A percentile compares a stretch with the other conserved stretches of the same genome.
These are phyloP conservation scores for Aspergillus oerlinghausenensis DNA, from an alignment of 2,329 filamentous ascomycete species.

Conservation along the genomic window DNA sequence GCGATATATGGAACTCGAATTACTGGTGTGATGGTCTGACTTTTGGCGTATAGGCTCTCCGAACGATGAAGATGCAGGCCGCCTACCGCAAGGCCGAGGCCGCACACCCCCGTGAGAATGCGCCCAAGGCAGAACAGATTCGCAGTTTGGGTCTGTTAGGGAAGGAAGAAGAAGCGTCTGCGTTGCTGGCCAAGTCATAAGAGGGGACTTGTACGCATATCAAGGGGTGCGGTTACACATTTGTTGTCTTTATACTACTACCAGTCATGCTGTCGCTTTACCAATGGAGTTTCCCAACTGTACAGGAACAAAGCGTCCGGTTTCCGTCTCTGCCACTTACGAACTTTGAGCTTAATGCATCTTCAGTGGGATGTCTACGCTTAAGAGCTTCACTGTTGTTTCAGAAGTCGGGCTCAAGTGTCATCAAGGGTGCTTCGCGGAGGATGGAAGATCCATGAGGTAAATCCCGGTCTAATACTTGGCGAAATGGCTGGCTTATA, in stretches of 20 bases:
- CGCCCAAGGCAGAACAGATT: conserved; percentile 80
- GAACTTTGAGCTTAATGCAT: background rate
- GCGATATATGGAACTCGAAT: background rate
- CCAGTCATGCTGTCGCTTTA: conserved; percentile 19
- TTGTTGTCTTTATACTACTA: conserved; percentile 20
- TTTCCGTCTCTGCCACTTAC: background rate
- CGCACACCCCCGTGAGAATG: conserved; percentile 70
- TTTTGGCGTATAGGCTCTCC: conserved; percentile 59
- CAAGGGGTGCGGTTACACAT: conserved; percentile 16
- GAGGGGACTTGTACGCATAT: conserved; percentile 13
- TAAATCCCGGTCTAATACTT: background rate
- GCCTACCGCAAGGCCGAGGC: conserved; percentile 79
- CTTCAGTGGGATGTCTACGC: background rate
- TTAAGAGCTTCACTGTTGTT: background rate
- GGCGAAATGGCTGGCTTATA: background rate
- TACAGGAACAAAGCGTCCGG: background rate
- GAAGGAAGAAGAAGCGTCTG: conserved; percentile 74
- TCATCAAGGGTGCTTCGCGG: background rate
- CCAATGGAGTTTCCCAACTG: background rate
- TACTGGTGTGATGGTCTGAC: background rate
- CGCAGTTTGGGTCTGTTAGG: conserved; percentile 77
- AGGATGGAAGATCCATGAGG: background rate
- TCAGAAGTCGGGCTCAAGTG: background rate
- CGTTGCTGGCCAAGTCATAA: conserved; percentile 40
- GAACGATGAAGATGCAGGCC: conserved; percentile 71